Base-by-base conservation (phyloP, 2,329 filamentous ascomycete species). In the Aspergillus pseudonomiae region DNA sequence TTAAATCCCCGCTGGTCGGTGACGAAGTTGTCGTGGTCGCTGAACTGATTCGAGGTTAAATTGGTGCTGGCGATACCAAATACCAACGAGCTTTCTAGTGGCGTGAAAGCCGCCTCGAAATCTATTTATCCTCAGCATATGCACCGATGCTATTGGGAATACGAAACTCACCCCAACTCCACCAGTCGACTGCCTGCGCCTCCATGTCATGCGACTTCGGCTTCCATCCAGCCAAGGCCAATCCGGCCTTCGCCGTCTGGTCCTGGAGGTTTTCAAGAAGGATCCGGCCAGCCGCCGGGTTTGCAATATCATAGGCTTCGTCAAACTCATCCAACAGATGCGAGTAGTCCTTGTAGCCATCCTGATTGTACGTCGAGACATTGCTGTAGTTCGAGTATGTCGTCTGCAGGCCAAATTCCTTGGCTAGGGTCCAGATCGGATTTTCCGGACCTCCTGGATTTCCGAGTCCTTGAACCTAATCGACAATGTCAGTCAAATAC, bases 101-200 rank as follows among this genome's bases (percentile, higher is more conserved):
- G 88, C 0, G 82, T 74, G 65, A 82, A 85, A 0, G 85, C 81
- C 39, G 83, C 82, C 66, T 90, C 89, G 76, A 83, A 90, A 62
- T 89, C 86, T 55, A 4, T 12, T 30, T 62, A 19, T 64, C 14
- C 16, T 16, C 50, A 34, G 28, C 9, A 19, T 19, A 6, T 19
- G 26, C 5, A 19, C 14, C n/a, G 1, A 28, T n/a, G 10, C 4
- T 6, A 9, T n/a, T 2, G 6, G 10, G 12, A 21, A 26, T 10
- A 46, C 6, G 1, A 14, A 21, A 57, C 74, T 58, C 55, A 75
- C 74, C 74, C 74, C 74, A 84, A 28, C 78, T 70, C 77, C 81
- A 87, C 85, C 87, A 91, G 62, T 91, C 89, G 1, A 86, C 81
- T 2, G 87, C 85, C 63, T 88, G 85, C 1, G 80, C 82, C n/a